Percentiles rank a stretch among this genome's conserved stretches.
phyloP scores from a whole-genome alignment of 371 early-diverging fungal species.

The Mucor circinelloides region DNA sequence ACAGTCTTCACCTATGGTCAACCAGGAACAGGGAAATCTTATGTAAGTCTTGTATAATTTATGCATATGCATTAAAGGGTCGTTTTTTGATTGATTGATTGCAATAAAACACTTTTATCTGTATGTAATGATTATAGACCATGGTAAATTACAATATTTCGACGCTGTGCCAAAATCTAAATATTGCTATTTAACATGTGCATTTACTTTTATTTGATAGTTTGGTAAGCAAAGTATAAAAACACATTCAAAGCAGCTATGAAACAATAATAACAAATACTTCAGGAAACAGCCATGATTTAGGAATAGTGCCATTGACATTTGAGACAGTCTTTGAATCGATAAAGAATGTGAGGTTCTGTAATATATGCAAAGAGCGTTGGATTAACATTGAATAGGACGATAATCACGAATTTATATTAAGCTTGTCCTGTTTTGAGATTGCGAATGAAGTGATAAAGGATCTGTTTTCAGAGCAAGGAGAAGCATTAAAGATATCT shows the following conservation, averaged over 20 bases:
- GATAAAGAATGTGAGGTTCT: conserved; percentile 55
- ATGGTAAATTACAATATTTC: conserved; percentile 18
- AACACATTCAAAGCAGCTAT: background rate
- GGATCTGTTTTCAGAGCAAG: conserved; percentile 73
- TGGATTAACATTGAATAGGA: conserved; percentile 1
- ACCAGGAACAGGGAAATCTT: conserved; percentile 82
- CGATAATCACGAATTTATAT: conserved; percentile 12
- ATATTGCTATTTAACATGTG: background rate
- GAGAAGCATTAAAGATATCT: conserved; percentile 57
- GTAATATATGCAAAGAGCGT: background rate
- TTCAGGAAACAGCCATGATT: conserved; percentile 65
- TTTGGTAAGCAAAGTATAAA: conserved; percentile 6
- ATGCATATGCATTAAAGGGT: background rate
- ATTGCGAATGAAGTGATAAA: conserved; percentile 92
- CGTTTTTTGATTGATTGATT: conserved; percentile 27
- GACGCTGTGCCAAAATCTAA: background rate
- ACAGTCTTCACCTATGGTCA: conserved; percentile 80
- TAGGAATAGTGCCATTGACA: conserved; percentile 85
- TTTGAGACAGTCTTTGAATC: conserved; percentile 80
- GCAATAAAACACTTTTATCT: background rate
- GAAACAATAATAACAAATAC: background rate
- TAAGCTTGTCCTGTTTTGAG: conserved; percentile 73
- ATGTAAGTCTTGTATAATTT: conserved; percentile 24
- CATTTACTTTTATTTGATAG: background rate
- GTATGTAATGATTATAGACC: conserved; percentile 14